Percentiles rank a stretch among this genome's conserved stretches.
Evolutionary conservation across 2,329 filamentous ascomycete species (phyloP).

Genomic region (Intubia oerlemansii): DNA sequence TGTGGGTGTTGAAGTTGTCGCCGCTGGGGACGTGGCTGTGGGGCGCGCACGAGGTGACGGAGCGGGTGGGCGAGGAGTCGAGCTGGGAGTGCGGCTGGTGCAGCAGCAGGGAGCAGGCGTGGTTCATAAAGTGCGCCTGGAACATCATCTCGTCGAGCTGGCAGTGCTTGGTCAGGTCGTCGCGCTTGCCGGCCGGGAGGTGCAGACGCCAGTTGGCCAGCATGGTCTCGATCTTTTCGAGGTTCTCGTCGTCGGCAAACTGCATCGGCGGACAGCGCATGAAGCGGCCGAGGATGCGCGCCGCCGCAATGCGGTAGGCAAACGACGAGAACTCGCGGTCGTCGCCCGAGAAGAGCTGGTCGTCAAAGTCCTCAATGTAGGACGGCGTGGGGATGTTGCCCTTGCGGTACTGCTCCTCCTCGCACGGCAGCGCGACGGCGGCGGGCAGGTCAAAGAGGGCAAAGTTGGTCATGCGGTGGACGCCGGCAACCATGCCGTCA

Average conservation of each 20-base stretch:
- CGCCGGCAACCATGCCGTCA: conserved; percentile 66
- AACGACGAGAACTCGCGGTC: conserved; percentile 62
- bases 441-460: conserved; percentile 43
- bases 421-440: conserved; percentile 58
- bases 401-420: conserved; percentile 49
- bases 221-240: conserved; percentile 28
- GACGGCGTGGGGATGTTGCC: conserved; percentile 37
- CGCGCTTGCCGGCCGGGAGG: conserved; percentile 48
- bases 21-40: conserved; percentile 28
- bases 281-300: conserved; percentile 57
- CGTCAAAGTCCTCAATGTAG: conserved; percentile 56
- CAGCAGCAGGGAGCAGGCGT: conserved; percentile 48
- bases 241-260: conserved; percentile 30
- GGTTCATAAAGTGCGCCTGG: conserved; percentile 64
- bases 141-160: conserved; percentile 78
- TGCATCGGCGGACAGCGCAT: conserved; percentile 34
- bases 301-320: conserved; percentile 63
- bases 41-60: conserved; percentile 45
- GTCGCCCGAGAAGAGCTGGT: conserved; percentile 49
- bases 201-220: conserved; percentile 61
- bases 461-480: conserved; percentile 52
- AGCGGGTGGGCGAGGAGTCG: conserved; percentile 34
- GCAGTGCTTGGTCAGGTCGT: conserved; percentile 47
- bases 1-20: conserved; percentile 41
- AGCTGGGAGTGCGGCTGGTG: conserved; percentile 64